Evolutionary conservation across 2,329 filamentous ascomycete species (phyloP), one percentile per base, ranked within the genome.

Genomic region (Pseudogymnoascus destructans): DNA sequence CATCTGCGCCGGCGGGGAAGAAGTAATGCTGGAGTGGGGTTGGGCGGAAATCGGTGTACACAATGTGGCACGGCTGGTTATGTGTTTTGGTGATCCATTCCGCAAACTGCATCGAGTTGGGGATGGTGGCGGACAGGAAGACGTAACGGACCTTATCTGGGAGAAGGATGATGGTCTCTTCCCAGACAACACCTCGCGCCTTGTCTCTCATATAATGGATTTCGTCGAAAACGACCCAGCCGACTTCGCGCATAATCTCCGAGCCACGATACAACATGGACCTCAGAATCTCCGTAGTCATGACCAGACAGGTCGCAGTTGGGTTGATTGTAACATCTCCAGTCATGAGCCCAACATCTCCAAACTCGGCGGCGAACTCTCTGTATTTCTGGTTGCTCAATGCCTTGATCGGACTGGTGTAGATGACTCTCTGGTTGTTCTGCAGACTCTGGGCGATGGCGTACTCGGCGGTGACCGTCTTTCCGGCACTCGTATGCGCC

Each of bases 21-120:
- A 97, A 95, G 74, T 98, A 98, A 72, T 97, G 93, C 69, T 98
- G 93, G 30, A 98, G 75, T 0, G 93, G 93, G 0, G 93, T 98
- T 17, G 93, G 93, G 69, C 93, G 83, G 77, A 97, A 98, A 73
- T 98, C 92, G 57, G 93, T 98, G 72, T 98, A 98, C 2, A 98
- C 93, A 62, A 98, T 95, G 77, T 98, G 95, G 65, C 93, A 98
- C 5, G 93, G 92, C 69, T 98, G 95, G 64, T 88, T 87, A 71
- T 98, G 95, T 59, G 92, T 97, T 74, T 97, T 97, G 66, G 88
- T 90, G 67, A 98, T 95, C 93, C 93, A 98, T 72, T 98, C 92
- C 65, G 93, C 93, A 67, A 98, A 98, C 72, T 98, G 93, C 81
- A 97, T 96, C 57, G 93, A 91, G 69, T 98, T 98, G 58, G 93